These are phyloP conservation scores for Dipteronia sinensis DNA, from an alignment of 345 rosid species.

Conservation along the genomic window DNA sequence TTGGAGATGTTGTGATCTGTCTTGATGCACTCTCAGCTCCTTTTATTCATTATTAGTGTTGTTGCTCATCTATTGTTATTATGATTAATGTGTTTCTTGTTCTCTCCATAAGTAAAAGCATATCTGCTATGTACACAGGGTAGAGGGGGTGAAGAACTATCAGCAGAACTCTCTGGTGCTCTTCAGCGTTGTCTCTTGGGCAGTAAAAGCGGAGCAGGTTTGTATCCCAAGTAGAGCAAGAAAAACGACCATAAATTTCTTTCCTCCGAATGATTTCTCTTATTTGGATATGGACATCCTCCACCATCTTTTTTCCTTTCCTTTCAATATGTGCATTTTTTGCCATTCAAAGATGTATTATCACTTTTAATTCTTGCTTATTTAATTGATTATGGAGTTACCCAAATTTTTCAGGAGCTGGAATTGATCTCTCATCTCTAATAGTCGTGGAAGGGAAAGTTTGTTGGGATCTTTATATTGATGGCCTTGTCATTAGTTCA, in stretches of 20 bases:
- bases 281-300: neutral
- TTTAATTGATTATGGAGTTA: constrained; percentile 17
- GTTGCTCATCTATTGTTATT: neutral
- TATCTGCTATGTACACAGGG: constrained; percentile 50
- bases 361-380: constrained; percentile 1
- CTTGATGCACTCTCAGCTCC: neutral
- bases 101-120: neutral
- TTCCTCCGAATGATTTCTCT: neutral
- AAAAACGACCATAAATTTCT: neutral
- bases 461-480: constrained; percentile 92
- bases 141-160: constrained; percentile 90
- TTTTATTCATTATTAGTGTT: neutral
- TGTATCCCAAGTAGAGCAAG: constrained; percentile 10
- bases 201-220: constrained; percentile 90
- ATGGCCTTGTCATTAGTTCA: constrained; percentile 82
- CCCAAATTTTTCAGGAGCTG: constrained; percentile 59
- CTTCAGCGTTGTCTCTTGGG: constrained; percentile 84
- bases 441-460: constrained; percentile 78
- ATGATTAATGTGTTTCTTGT: neutral
- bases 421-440: constrained; percentile 74
- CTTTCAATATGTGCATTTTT: neutral
- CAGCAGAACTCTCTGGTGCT: constrained; percentile 73
- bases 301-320: neutral
- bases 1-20: neutral
- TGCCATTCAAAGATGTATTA: neutral